These are phyloP conservation scores for Solanum corneliomulleri DNA, from an alignment of 257 asterid species.

Conservation along the genomic window DNA sequence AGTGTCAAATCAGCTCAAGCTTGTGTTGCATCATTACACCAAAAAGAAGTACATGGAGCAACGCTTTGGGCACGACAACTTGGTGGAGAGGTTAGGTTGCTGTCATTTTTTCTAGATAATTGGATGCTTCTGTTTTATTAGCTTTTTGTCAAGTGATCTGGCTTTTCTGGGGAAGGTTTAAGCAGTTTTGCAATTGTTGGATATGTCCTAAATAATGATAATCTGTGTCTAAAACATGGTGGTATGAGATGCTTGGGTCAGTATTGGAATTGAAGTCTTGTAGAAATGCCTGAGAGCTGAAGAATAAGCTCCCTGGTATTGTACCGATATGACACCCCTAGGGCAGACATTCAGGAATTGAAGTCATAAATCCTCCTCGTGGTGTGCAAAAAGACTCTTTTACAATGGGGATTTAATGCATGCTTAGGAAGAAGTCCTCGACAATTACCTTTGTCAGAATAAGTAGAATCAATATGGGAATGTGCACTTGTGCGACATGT, in stretches of 20 bases:
- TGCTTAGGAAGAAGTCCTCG: neutral
- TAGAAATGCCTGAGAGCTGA: neutral
- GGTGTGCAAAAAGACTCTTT: neutral
- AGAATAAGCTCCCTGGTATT: neutral
- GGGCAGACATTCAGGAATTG: neutral
- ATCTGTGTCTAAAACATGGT: neutral
- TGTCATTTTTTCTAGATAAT: neutral
- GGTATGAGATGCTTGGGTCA: neutral
- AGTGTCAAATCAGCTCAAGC: constrained; percentile 88
- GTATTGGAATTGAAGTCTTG: neutral
- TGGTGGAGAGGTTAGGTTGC: constrained; percentile 83
- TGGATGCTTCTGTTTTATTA: neutral
- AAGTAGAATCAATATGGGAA: neutral
- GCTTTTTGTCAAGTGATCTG: neutral
- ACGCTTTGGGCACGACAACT: constrained; percentile 95
- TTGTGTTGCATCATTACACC: constrained; percentile 83
- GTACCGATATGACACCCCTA: neutral
- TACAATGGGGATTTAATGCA: neutral
- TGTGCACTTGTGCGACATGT: neutral
- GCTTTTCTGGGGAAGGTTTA: neutral
- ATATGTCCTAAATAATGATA: neutral
- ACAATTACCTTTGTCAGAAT: neutral
- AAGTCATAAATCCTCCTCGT: neutral
- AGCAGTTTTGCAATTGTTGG: neutral
- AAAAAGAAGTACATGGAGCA: constrained; percentile 59